These are phyloP conservation scores for Prillingera fragicola DNA, from an alignment of 1,284 basidiomycete genomes.

Conservation along the genomic window DNA sequence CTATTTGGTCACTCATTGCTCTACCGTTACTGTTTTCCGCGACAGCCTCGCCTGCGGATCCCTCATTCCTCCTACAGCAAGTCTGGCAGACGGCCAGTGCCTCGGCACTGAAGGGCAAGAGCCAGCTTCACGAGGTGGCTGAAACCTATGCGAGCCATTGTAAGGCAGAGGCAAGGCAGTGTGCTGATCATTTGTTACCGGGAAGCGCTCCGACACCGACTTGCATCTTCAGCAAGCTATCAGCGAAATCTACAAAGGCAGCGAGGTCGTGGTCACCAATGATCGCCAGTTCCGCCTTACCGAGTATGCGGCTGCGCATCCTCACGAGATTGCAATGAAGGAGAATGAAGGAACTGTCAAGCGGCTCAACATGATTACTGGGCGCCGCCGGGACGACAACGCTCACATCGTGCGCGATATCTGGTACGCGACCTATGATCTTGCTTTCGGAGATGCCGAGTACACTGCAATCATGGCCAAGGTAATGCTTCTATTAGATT, in stretches of 20 bases:
- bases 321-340: constrained; percentile 16
- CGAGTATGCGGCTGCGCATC: constrained; percentile 17
- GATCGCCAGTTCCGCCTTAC: constrained; percentile 21
- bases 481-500: constrained; percentile 18
- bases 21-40: too few relatives aligned
- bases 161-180: too few relatives aligned
- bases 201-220: constrained; percentile 21
- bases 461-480: constrained; percentile 23
- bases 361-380: constrained; percentile 10
- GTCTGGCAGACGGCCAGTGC: too few relatives aligned
- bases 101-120: too few relatives aligned
- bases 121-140: too few relatives aligned
- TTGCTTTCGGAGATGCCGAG: constrained; percentile 24
- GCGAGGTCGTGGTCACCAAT: constrained; percentile 18
- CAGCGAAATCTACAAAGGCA: constrained; percentile 19
- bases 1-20: too few relatives aligned
- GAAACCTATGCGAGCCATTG: too few relatives aligned
- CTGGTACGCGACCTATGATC: constrained; percentile 23
- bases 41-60: too few relatives aligned
- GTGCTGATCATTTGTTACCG: too few relatives aligned
- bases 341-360: constrained; percentile 18
- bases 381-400: constrained; percentile 13
- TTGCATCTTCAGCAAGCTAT: constrained; percentile 17
- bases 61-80: too few relatives aligned
- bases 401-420: constrained; percentile 15